phyloP scores from a whole-genome alignment of 495 filamentous ascomycete genomes.

The Aspergillus biplanus region DNA sequence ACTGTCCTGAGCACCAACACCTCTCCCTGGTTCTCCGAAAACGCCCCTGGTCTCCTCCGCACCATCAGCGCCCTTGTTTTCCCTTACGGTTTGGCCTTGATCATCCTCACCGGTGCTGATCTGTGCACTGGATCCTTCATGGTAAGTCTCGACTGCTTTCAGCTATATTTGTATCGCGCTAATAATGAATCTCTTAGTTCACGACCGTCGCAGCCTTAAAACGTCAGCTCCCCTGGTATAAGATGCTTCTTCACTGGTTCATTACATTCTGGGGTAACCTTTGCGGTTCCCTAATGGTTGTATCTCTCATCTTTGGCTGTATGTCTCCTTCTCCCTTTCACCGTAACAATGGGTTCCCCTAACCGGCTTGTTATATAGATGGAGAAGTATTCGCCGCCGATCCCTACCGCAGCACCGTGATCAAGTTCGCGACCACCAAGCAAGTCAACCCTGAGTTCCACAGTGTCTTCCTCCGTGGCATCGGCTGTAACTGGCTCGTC shows the following conservation, averaged over 20 bases:
- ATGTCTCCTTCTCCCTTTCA: slow-evolving; percentile 23
- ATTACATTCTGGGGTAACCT: slow-evolving; percentile 65
- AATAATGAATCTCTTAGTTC: slow-evolving; percentile 37
- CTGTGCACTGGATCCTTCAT: slow-evolving; percentile 64
- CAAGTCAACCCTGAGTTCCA: slow-evolving; percentile 60
- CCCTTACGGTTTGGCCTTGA: slow-evolving; percentile 61
- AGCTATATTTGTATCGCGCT: neutral
- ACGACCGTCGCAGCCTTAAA: slow-evolving; percentile 60
- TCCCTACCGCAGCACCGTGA: slow-evolving; percentile 52
- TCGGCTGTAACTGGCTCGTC: slow-evolving; percentile 68
- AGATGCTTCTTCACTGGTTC: slow-evolving; percentile 58
- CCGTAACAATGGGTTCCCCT: too few species aligned
- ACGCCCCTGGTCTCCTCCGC: slow-evolving; percentile 62
- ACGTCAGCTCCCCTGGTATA: slow-evolving; percentile 49
- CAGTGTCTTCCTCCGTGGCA: slow-evolving; percentile 62
- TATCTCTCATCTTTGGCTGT: slow-evolving; percentile 63
- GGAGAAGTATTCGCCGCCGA: slow-evolving; percentile 59
- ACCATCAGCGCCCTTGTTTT: slow-evolving; percentile 60
- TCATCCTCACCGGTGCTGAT: slow-evolving; percentile 62
- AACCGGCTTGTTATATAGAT: slow-evolving; percentile 34
- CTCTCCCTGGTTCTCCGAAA: slow-evolving; percentile 62
- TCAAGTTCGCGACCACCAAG: slow-evolving; percentile 57
- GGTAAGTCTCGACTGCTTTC: slow-evolving; percentile 33
- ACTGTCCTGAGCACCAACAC: slow-evolving; percentile 55
- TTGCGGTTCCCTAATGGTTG: slow-evolving; percentile 61